Conservation (phyloP, 2,329 filamentous ascomycete species). For the Fusarium longipes region DNA sequence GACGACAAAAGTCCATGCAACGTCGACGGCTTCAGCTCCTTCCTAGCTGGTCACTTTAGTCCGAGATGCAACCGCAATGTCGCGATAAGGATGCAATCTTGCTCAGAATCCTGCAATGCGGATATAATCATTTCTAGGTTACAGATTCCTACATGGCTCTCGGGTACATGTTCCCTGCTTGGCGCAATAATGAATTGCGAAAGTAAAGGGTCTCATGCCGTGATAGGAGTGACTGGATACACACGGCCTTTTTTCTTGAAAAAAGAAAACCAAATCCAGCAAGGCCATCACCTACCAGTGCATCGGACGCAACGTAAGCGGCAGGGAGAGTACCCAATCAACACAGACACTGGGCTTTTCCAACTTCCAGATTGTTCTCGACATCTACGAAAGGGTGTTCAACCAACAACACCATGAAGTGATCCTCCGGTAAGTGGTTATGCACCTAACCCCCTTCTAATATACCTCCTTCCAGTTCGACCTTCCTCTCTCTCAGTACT, state of each 20-base stretch:
- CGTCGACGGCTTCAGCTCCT: conserved; percentile 26
- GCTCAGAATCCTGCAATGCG: neutral
- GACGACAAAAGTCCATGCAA: conserved; percentile 36
- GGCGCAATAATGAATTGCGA: neutral
- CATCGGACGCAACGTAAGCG: neutral
- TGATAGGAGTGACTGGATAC: neutral
- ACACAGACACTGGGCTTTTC: neutral
- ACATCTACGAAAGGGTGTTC: neutral
- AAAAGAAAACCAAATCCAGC: neutral
- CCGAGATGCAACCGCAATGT: conserved; percentile 12
- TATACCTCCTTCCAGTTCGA: neutral
- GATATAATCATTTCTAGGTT: neutral
- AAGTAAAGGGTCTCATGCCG: conserved; percentile 20
- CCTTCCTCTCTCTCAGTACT: neutral
- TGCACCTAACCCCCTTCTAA: neutral
- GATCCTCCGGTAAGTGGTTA: neutral
- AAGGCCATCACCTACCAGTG: neutral
- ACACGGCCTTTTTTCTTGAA: neutral
- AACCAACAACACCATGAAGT: neutral
- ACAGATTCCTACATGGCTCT: neutral
- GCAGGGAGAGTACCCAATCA: neutral
- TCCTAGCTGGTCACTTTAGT: conserved; percentile 32
- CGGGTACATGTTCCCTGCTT: neutral
- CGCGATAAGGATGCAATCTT: conserved; percentile 28
- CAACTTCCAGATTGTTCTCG: conserved; percentile 16